Evolutionary conservation across 2,329 filamentous ascomycete genomes (phyloP), one percentile per base, ranked within the genome.

Genomic region (Pseudogymnoascus sp.): DNA sequence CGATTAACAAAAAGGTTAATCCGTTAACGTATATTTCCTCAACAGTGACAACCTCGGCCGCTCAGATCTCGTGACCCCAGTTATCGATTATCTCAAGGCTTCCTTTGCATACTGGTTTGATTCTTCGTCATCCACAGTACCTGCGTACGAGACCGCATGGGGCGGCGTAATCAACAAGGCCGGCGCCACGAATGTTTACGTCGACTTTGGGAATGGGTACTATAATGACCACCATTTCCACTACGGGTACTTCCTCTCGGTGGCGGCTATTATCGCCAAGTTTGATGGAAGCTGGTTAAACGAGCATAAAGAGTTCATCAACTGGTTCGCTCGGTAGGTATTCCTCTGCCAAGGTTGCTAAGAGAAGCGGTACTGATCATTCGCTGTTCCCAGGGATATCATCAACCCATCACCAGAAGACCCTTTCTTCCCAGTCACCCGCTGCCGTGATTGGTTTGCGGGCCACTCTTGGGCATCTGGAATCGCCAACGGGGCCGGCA

Each of bases 161-260:
- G 69, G 69, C 3, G 70, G 70, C 48, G 62, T 72, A 19, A 63
- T 71, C 54, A 64, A 67, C 65, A 69, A 67, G 61, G 69, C 68
- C 10, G 69, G 69, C 10, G 64, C 65, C 4, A 63, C 43, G 13
- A 68, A 71, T 37, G 43, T 65, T 21, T 65, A 65, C 7, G 63
- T 69, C 19, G 71, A 73, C 62, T 73, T 71, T 64, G 71, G 71
- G 14, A 73, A 73, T 48, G 68, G 67, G 6, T 70, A 67, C 45
- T 72, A 72, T 65, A 73, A 73, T 65, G 71, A 73, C 39, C 71
- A 73, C 57, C 70, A 73, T 61, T 73, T 73, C 66, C 71, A 73
- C 63, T 73, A 71, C 45, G 71, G 70, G 23, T 73, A 73, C 39
- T 70, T 69, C 51, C 64, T 72, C 8, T 62, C 62, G 13, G 62